Conservation (phyloP, 805 yeast genomes). For the Dipodascopsis uninucleata region DNA sequence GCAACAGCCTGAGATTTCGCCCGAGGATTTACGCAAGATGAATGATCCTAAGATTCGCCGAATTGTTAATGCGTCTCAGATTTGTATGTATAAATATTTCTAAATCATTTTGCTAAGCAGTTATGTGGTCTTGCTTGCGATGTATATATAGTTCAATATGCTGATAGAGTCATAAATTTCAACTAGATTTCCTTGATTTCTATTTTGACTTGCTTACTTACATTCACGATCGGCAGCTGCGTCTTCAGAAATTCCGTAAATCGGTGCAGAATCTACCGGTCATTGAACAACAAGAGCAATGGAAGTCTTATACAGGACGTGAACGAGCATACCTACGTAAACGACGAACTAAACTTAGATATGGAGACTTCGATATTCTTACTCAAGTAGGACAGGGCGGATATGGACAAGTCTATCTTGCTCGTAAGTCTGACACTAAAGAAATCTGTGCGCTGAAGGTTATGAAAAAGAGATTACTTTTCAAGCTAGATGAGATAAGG, state of each 20-base stretch:
- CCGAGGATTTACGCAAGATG: constrained; percentile 45
- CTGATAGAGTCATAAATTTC: background rate
- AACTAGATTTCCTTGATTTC: constrained; percentile 83
- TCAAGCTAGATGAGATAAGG: constrained; percentile 70
- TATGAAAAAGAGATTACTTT: constrained; percentile 76
- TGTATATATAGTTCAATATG: background rate
- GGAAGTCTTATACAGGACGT: constrained; percentile 77
- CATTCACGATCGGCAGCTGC: constrained; percentile 77
- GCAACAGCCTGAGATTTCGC: constrained; percentile 7
- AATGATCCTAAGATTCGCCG: constrained; percentile 75
- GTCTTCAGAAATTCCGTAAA: constrained; percentile 66
- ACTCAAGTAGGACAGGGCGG: constrained; percentile 99
- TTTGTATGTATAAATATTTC: constrained; percentile 8
- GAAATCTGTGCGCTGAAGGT: constrained; percentile 95
- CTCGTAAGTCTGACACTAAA: constrained; percentile 87
- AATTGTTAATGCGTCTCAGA: constrained; percentile 81
- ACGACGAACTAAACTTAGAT: constrained; percentile 85
- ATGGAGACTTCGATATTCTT: constrained; percentile 91
- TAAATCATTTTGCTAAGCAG: no score
- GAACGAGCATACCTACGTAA: constrained; percentile 83
- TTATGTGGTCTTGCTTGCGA: background rate
- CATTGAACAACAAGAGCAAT: constrained; percentile 51
- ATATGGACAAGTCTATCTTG: constrained; percentile 96
- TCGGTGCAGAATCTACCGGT: constrained; percentile 39
- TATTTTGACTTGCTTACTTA: constrained; percentile 95